Percentiles rank a stretch among this genome's conserved stretches.
Conservation (phyloP, 257 asterid genomes). For the Nicotiana attenuata region DNA sequence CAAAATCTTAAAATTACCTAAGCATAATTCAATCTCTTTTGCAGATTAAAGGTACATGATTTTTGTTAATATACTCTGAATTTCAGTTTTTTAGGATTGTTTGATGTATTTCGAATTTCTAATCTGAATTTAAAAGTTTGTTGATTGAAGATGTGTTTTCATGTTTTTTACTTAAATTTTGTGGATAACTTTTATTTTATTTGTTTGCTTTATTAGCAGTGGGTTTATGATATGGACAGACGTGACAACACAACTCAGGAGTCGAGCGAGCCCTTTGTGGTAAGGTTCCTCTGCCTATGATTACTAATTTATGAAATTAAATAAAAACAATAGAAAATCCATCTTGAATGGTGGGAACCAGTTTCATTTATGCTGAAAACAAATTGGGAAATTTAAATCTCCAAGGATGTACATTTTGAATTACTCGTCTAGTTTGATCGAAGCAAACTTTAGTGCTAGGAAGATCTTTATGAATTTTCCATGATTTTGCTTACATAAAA, state of each 20-base stretch:
- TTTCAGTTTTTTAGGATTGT: background rate
- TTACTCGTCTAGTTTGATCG: too few relatives aligned
- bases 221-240: conserved; percentile 6
- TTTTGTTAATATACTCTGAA: background rate
- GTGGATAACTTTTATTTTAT: background rate
- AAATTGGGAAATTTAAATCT: too few relatives aligned
- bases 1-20: background rate
- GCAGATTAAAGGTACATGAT: background rate
- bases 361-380: too few relatives aligned
- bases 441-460: too few relatives aligned
- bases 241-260: background rate
- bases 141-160: background rate
- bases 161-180: background rate
- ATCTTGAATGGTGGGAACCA: background rate
- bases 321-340: background rate
- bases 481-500: background rate
- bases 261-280: conserved; percentile 10
- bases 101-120: background rate
- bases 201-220: background rate
- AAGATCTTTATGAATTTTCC: background rate
- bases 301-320: background rate
- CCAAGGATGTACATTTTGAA: too few relatives aligned
- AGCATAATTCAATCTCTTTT: background rate
- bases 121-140: background rate
- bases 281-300: background rate